Evolutionary conservation across 768 basidiomycete genomes (phyloP), one percentile per base, ranked within the genome.

Genomic region (Suillus paluster): DNA sequence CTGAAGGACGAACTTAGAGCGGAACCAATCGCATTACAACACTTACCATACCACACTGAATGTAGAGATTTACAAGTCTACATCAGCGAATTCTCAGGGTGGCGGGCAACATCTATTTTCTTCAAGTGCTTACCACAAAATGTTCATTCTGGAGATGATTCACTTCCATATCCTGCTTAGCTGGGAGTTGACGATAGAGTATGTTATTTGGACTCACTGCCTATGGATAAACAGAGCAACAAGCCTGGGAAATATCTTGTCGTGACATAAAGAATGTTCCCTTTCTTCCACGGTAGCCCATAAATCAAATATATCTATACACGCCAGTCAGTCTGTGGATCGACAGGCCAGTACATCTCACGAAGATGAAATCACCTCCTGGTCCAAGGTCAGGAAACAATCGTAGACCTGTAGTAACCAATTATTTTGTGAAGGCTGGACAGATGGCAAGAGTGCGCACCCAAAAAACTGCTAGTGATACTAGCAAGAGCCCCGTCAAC

Each of bases 361-460:
- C 17, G 2, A 33, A 50, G 30, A 33, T n/a, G 11, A 50, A 50
- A 33, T 50, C 19, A 50, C 49, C 30, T 50, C 49, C 30, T n/a
- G 49, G 30, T 50, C 49, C 30, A 50, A 50, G 49, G 49, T 50
- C 49, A 50, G 49, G 49, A 50, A 50, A 50, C 49, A 50, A 19
- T 50, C 49, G 19, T 33, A 50, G 5, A 7, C 19, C 49, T 50
- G 30, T 50, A 19, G 30, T 50, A 19, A 50, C 19, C n/a, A n/a
- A 5, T 33, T 30, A 11, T 50, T 30, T 50, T n/a, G 10, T 33
- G 30, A 33, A 50, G 19, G 19, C 6, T 33, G 49, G 19, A 33
- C 49, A 50, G 27, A n/a, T n/a, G 19, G 17, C 11, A 50, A 50
- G 49, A n/a, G 19, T 3, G 30, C 49, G 30, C 49, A 50, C 49